These are phyloP conservation scores for Ceratopteris richardii DNA, from an alignment of 75 land plant genomes.

Conservation along the genomic window DNA sequence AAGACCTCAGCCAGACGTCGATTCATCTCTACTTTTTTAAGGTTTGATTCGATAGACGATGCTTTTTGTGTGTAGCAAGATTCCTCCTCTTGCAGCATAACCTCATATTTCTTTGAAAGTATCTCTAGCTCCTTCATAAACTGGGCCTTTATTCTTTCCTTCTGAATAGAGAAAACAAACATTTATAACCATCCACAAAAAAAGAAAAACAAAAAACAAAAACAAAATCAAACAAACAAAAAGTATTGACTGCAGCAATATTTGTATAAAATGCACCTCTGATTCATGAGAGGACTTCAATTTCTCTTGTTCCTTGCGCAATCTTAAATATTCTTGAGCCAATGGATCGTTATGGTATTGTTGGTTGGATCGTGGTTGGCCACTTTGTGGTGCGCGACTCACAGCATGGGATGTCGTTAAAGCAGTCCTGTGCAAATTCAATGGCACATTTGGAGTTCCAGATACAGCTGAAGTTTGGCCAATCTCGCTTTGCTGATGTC, in stretches of 20 bases:
- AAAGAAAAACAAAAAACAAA: background rate
- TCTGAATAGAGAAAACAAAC: constrained; percentile 23
- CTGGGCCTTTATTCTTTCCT: constrained; percentile 33
- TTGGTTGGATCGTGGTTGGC: background rate
- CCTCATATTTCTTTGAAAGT: constrained; percentile 43
- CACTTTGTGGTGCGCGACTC: background rate
- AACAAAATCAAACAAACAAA: background rate
- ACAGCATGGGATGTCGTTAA: background rate
- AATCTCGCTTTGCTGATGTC: background rate
- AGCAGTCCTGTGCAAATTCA: background rate
- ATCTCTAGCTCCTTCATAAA: constrained; percentile 56
- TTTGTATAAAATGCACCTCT: constrained; percentile 34
- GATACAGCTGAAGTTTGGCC: background rate
- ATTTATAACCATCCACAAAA: background rate
- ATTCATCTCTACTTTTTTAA: constrained; percentile 19
- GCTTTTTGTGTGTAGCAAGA: constrained; percentile 3
- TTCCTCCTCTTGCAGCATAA: constrained; percentile 32
- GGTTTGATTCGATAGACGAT: constrained; percentile 4
- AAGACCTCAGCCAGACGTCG: constrained; percentile 26
- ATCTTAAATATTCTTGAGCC: constrained; percentile 37
- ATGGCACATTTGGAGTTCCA: too few relatives aligned
- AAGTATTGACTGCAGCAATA: too few relatives aligned
- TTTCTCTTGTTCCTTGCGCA: constrained; percentile 35
- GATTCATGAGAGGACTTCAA: constrained; percentile 35
- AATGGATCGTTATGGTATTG: constrained; percentile 33